Conservation (phyloP, 345 rosid genomes). For the Garcia nutans region DNA sequence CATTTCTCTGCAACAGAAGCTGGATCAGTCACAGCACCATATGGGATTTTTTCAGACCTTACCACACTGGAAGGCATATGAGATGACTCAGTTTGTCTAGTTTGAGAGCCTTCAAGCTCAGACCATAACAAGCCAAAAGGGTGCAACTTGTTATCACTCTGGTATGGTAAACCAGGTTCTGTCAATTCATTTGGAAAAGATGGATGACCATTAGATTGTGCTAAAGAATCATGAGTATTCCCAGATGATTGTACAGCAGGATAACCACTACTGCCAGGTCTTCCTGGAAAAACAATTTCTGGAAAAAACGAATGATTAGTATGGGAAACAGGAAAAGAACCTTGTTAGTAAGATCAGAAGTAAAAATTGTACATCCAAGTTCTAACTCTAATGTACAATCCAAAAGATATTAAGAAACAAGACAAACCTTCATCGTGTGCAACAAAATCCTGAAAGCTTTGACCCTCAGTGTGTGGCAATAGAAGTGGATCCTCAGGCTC, state of each 20-base stretch:
- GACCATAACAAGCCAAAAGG: constrained; percentile 66
- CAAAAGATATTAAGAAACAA: background rate
- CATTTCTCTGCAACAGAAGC: constrained; percentile 38
- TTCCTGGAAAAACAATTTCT: constrained; percentile 71
- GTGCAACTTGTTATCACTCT: constrained; percentile 47
- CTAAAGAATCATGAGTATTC: constrained; percentile 19
- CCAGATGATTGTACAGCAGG: constrained; percentile 33
- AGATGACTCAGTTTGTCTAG: constrained; percentile 37
- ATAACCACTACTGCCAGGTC: constrained; percentile 43
- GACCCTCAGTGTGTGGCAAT: constrained; percentile 36
- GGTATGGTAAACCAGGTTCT: constrained; percentile 34
- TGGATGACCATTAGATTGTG: constrained; percentile 24
- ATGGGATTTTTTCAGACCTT: constrained; percentile 26
- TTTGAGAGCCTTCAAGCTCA: constrained; percentile 51
- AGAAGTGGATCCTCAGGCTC: constrained; percentile 45
- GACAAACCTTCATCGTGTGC: constrained; percentile 55
- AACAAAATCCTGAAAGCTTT: constrained; percentile 41
- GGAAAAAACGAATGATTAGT: constrained; percentile 23
- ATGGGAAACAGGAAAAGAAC: background rate
- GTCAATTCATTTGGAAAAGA: constrained; percentile 33
- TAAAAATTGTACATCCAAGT: too few relatives aligned
- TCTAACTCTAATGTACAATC: background rate
- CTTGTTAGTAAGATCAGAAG: background rate
- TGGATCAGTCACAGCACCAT: constrained; percentile 37
- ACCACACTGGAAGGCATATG: constrained; percentile 34